Evolutionary conservation across 352 stramenopile species (phyloP), one percentile per base, ranked within the genome.

Genomic region (Lagenidium sp.): DNA sequence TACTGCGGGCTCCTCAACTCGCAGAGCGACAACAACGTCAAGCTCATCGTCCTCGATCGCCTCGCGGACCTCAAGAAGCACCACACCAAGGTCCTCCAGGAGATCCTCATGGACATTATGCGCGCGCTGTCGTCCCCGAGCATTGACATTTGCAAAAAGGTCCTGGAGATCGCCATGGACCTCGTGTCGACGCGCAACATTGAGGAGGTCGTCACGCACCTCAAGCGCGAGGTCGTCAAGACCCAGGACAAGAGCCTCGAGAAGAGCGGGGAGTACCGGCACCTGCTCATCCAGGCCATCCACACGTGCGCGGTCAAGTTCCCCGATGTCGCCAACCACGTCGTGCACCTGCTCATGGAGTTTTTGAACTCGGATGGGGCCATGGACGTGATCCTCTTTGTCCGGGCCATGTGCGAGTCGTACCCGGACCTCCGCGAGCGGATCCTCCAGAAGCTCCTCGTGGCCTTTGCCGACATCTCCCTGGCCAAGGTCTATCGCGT

Each of bases 11-110:
- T 99, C 26, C 76, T 99, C 13, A 98, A 98, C 65, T 93, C 79
- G 25, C 94, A 98, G 65, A 99, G 95, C 63, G 97, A 99, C 69
- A 99, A 99, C 70, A 99, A 99, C 57, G 95, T 99, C 39, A 99
- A 99, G 73, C 81, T 99, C 12, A 99, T 99, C 67, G 94, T 99
- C 30, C 76, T 99, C 16, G 96, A 99, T 55, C 86, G 96, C 4
- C 76, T 99, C 11, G 88, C 88, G 18, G 88, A 95, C 36, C 75
- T 99, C n/a, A 97, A 98, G 65, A 96, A 98, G 60, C 92, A 97
- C 55, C 86, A 97, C 52, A 87, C 81, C 20, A 98, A 98, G 75
- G 83, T 98, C 50, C 55, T 99, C 25, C 95, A 99, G 67, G 96
- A 99, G 57, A 85, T 98, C 26, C 68, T 99, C 41, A 99, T 99